Percentiles rank a stretch among this genome's conserved stretches.
These are phyloP conservation scores for Auricularia heimuer DNA, from an alignment of 768 basidiomycete genomes.

Conservation along the genomic window DNA sequence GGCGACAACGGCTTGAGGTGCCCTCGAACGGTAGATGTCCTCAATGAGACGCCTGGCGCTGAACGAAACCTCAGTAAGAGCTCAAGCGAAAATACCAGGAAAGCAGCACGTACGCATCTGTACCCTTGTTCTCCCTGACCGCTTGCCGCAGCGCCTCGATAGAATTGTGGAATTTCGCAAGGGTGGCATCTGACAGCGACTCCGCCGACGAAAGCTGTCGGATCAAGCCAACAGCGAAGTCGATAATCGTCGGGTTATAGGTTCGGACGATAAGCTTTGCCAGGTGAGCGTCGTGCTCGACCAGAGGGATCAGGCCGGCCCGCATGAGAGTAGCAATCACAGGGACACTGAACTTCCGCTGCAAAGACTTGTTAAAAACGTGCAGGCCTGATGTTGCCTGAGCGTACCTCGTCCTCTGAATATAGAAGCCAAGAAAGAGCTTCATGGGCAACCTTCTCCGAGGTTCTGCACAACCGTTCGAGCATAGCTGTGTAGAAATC, in stretches of 20 bases:
- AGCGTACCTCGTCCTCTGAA: constrained; percentile 85
- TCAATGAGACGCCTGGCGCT: constrained; percentile 69
- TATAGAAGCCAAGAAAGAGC: constrained; percentile 94
- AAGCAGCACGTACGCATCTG: constrained; percentile 60
- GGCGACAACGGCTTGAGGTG: constrained; percentile 30
- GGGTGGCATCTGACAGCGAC: constrained; percentile 62
- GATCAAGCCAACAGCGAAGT: constrained; percentile 74
- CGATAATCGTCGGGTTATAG: constrained; percentile 63
- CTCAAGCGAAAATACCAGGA: constrained; percentile 2
- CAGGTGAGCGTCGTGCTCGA: constrained; percentile 80
- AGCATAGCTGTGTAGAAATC: constrained; percentile 89
- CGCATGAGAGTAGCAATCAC: constrained; percentile 85
- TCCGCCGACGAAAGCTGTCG: constrained; percentile 79
- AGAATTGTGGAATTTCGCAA: constrained; percentile 67
- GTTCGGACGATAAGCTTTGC: constrained; percentile 77
- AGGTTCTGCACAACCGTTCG: constrained; percentile 78
- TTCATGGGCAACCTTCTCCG: constrained; percentile 78
- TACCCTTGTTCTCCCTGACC: constrained; percentile 62
- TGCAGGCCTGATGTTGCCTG: constrained; percentile 3
- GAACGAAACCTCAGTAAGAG: constrained; percentile 1
- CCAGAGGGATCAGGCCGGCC: constrained; percentile 66
- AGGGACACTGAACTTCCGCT: constrained; percentile 95
- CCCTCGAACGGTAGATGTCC: constrained; percentile 63
- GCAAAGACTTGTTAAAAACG: constrained; percentile 7
- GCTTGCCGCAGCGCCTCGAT: constrained; percentile 76